Evolutionary conservation across 768 basidiomycete genomes (phyloP).

Genomic region (Tubosaeta sp.): DNA sequence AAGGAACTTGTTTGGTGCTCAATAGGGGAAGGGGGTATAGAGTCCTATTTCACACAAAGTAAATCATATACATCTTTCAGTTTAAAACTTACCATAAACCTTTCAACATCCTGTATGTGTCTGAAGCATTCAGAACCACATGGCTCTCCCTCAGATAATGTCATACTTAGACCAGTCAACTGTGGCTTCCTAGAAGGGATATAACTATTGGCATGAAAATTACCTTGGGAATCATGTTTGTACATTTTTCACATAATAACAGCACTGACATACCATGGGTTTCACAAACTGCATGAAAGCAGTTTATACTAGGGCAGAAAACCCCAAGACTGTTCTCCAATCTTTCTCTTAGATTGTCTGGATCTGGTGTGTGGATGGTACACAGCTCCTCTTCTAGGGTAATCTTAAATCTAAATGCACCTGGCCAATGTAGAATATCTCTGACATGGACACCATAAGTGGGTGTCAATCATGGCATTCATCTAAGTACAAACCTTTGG

Average conservation of each 20-base stretch:
- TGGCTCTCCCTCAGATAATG: slow-evolving; percentile 24
- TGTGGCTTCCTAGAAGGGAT: slow-evolving; percentile 23
- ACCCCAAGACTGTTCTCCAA: slow-evolving; percentile 28
- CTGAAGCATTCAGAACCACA: slow-evolving; percentile 33
- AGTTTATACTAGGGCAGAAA: slow-evolving; percentile 48
- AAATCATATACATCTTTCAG: neutral
- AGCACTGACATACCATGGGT: slow-evolving; percentile 31
- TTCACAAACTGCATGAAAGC: slow-evolving; percentile 37
- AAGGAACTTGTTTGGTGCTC: slow-evolving; percentile 4
- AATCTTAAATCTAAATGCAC: slow-evolving; percentile 6
- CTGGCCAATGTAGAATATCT: slow-evolving; percentile 39
- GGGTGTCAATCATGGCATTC: neutral
- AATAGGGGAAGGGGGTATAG: slow-evolving; percentile 16
- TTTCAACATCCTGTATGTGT: slow-evolving; percentile 22
- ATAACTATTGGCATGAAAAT: slow-evolving; percentile 3
- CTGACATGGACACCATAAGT: slow-evolving; percentile 18
- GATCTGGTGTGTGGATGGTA: slow-evolving; percentile 11
- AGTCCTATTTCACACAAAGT: slow-evolving; percentile 12
- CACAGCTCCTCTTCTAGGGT: neutral
- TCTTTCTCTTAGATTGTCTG: slow-evolving; percentile 28
- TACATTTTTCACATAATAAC: neutral
- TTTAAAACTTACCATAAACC: slow-evolving; percentile 13
- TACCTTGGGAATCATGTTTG: neutral
- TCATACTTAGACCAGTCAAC: slow-evolving; percentile 21
- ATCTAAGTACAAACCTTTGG: slow-evolving; percentile 36